Base-by-base conservation (phyloP, 148 eudicot species). In the Arctostaphylos glauca region DNA sequence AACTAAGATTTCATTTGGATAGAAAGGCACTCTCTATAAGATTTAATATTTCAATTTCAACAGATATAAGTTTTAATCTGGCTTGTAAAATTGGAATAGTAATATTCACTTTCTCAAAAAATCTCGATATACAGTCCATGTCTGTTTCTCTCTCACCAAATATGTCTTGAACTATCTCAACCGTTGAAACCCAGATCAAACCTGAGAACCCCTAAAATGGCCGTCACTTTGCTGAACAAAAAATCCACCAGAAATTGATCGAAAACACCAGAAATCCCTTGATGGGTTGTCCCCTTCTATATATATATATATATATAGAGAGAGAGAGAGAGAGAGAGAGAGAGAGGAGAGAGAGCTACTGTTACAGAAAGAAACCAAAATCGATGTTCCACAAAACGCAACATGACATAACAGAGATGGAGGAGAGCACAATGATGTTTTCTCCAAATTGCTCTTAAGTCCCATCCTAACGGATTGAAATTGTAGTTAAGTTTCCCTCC, bases 41-140 rank as follows among this genome's bases (percentile, higher is more conserved):
- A 59, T 19, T 16, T 2, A 59, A 31, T 23, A 5, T 21, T 59
- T 19, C 64, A 19, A 59, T 59, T 59, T 59, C 64, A 19, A 59
- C 64, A 59, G 23, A 18, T 18, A 59, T 21, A 59, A 6, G 23
- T 23, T 59, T 59, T 19, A 59, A 7, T 18, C 64, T 59, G 64
- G 21, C 64, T 59, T 59, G 21, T 59, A 18, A 59, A 59, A 59
- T 21, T 59, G 12, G 54, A 54, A 66, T 10, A 66, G 16, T 66
- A 66, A 31, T 43, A 66, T 66, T 86, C 84, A 87, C 85, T 86
- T 83, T 90, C 83, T 90, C 93, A 58, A 84, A 78, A 85, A 91
- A 89, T 83, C 90, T 85, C 59, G 85, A 64, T 52, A 86, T 13
- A 64, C 38, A 73, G 56, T 84, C 60, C 87, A 86, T 86, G 44